Evolutionary conservation across 768 basidiomycete genomes (phyloP), one percentile per base, ranked within the genome.

Genomic region (Suillus subaureus): DNA sequence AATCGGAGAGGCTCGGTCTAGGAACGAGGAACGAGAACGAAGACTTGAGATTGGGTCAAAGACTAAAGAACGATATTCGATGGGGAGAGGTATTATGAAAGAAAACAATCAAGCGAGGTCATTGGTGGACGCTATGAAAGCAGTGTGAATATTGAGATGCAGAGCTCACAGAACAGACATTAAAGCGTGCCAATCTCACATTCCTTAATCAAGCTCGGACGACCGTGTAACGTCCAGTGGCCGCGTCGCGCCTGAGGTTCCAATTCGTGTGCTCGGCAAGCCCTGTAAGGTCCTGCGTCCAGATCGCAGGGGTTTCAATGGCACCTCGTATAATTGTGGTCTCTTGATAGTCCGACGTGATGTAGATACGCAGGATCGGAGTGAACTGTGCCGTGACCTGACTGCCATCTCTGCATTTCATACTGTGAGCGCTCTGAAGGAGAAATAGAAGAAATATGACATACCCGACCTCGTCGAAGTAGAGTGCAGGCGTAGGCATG

Each of bases 301-400:
- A 61, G 18, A 61, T 56, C 49, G 9, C 15, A 7, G n/a, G 33
- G 7, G 47, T 61, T 4, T 56, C 31, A 49, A 61, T 57, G 26
- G 49, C 61, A 18, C 5, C 28, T 26, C 35, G n/a, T 18, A 55
- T 4, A 4, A 61, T 28, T 5, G 45, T 9, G 11, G 47, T 28
- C 16, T 57, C 61, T 37, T 61, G 49, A 62, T 62, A 62, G 49
- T 62, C 61, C 8, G 61, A 62, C 9, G 21, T 58, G 28, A 62
- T 62, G 28, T 62, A 62, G 21, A 28, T 52, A 2, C 52, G 61
- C 12, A 58, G 51, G 11, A 31, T 12, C 18, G 51, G 51, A 9
- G 52, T 62, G 61, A 62, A 62, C 52, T 33, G 8, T 3, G 61
- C 61, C 1, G 28, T 21, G 18, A n/a, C 31, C 15, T n/a, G 4